A percentile compares a stretch with the other conserved stretches of the same genome.
Evolutionary conservation across 1,284 basidiomycete species (phyloP).

Genomic region (Sporisorium reilianum): DNA sequence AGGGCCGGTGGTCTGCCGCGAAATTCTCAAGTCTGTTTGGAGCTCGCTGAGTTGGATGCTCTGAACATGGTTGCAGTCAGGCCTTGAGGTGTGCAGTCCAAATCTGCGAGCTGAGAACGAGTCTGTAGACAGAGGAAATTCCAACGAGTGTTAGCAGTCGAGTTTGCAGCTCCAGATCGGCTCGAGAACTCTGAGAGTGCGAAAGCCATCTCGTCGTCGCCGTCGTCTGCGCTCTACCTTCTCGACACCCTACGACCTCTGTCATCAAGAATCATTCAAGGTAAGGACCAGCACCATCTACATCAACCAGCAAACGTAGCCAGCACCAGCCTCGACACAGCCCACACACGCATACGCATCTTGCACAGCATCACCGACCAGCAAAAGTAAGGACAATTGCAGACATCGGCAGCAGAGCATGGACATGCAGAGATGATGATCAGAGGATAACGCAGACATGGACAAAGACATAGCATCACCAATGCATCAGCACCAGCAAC

Average conservation of each 20-base stretch:
- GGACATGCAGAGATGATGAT: not conserved
- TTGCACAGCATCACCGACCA: too few species aligned
- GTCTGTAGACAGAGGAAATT: not conserved
- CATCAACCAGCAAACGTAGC: slow-evolving; percentile 26
- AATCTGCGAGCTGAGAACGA: too few species aligned
- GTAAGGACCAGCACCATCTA: slow-evolving; percentile 32
- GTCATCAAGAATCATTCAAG: slow-evolving; percentile 56
- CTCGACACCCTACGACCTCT: slow-evolving; percentile 42
- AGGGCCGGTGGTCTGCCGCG: not conserved
- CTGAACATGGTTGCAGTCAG: not conserved
- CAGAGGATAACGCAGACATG: not conserved
- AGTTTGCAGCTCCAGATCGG: not conserved
- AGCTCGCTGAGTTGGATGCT: not conserved
- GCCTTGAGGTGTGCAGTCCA: too few species aligned
- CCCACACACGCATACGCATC: not conserved
- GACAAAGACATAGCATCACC: not conserved
- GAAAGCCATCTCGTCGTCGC: slow-evolving; percentile 8
- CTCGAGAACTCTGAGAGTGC: too few species aligned
- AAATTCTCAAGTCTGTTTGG: not conserved
- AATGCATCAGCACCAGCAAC: not conserved
- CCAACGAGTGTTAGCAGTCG: not conserved
- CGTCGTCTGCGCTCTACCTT: slow-evolving; percentile 30
- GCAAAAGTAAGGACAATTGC: slow-evolving; percentile 5
- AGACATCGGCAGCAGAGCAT: not conserved
- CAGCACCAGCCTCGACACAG: slow-evolving; percentile 5